phyloP scores from a whole-genome alignment of 257 asterid genomes.

The Coffea eugenioides region DNA sequence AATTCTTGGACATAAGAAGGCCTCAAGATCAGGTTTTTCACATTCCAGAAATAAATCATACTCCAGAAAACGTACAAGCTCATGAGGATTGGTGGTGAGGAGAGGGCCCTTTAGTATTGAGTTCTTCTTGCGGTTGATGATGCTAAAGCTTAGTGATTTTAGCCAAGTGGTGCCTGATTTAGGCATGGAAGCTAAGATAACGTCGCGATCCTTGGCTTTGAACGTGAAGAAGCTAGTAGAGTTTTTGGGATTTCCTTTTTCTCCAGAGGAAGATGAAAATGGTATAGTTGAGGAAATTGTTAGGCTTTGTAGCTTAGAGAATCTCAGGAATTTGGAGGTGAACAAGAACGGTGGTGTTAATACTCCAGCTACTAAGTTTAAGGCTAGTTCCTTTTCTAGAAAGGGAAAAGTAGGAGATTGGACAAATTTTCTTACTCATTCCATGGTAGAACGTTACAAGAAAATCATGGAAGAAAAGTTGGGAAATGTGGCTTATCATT shows the following conservation, averaged over 20 bases:
- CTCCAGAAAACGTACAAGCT: conserved; percentile 11
- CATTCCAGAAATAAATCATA: background rate
- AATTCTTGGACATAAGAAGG: conserved; percentile 4
- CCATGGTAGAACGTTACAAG: background rate
- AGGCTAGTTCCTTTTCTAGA: background rate
- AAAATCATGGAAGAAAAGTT: background rate
- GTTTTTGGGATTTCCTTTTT: conserved; percentile 8
- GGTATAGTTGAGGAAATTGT: conserved; percentile 1
- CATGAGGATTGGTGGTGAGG: conserved; percentile 9
- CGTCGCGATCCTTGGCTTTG: conserved; percentile 4
- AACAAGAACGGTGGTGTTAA: background rate
- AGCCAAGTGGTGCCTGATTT: conserved; percentile 33
- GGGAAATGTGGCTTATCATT: background rate
- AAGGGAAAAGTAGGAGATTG: background rate
- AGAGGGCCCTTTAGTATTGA: background rate
- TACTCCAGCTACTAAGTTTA: background rate
- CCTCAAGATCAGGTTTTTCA: background rate
- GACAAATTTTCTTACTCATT: background rate
- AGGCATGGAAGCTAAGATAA: conserved; percentile 18
- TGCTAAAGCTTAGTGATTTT: conserved; percentile 13
- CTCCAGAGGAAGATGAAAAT: background rate
- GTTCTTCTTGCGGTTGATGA: background rate
- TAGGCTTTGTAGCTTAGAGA: background rate
- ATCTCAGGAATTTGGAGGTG: background rate
- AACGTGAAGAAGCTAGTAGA: too few species aligned